phyloP scores from a whole-genome alignment of 345 rosid species.

The Eutrema japonicum region DNA sequence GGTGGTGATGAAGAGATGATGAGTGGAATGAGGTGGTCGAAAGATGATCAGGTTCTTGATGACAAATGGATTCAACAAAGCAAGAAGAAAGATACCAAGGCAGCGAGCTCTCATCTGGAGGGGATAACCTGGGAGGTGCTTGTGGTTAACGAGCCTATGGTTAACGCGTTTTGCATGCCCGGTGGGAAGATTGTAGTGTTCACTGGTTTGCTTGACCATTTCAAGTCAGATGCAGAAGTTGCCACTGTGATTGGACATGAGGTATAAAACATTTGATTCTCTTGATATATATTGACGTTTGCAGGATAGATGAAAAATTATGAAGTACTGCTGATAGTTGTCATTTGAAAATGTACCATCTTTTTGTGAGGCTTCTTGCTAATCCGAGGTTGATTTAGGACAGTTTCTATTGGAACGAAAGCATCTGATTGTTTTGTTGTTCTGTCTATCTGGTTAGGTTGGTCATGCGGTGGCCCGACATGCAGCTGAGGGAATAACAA shows the following conservation, averaged over 20 bases:
- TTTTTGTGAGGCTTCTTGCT: not conserved
- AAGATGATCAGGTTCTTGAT: conserved; percentile 82
- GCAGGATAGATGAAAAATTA: not conserved
- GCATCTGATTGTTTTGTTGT: conserved; percentile 10
- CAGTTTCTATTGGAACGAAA: not conserved
- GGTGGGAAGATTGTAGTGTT: conserved; percentile 93
- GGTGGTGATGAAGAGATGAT: conserved; percentile 26
- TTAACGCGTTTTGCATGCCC: conserved; percentile 87
- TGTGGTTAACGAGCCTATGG: conserved; percentile 76
- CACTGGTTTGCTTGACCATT: conserved; percentile 78
- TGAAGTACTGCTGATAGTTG: not conserved
- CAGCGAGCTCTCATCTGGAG: conserved; percentile 69
- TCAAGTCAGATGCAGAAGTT: conserved; percentile 79
- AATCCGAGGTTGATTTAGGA: not conserved
- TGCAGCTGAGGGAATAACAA: conserved; percentile 70
- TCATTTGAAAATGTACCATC: not conserved
- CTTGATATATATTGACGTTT: not conserved
- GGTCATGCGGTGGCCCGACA: conserved; percentile 95
- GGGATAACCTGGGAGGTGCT: conserved; percentile 90
- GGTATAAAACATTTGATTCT: conserved; percentile 49
- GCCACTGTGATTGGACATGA: conserved; percentile 92
- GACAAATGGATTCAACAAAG: conserved; percentile 79
- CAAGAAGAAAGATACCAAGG: conserved; percentile 62
- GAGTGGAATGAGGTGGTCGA: conserved; percentile 54
- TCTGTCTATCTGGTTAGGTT: conserved; percentile 54